A percentile compares a stretch with the other conserved stretches of the same genome.
These are phyloP conservation scores for Leccinum fibrillosum DNA, from an alignment of 768 basidiomycete species.

Conservation along the genomic window DNA sequence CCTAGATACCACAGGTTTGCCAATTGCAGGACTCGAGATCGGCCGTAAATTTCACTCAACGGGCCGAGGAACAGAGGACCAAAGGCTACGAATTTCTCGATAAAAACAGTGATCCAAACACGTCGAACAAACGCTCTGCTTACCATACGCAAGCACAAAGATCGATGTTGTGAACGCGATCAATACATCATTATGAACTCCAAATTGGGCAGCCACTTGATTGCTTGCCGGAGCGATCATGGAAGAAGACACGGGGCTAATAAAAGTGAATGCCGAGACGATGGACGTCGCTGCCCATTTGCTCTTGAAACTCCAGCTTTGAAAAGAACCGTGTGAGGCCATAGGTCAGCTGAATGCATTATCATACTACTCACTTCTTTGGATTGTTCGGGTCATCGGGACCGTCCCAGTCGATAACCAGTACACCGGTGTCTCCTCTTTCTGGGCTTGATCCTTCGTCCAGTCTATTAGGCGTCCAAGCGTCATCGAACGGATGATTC, in stretches of 20 bases:
- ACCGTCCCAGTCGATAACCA: constrained; percentile 62
- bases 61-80: constrained; percentile 47
- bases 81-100: not conserved
- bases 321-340: not conserved
- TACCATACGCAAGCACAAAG: constrained; percentile 60
- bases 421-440: not conserved
- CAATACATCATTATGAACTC: constrained; percentile 46
- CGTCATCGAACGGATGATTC: not conserved
- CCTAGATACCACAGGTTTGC: constrained; percentile 68
- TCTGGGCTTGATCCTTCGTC: not conserved
- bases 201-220: constrained; percentile 51
- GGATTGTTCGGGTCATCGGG: constrained; percentile 58
- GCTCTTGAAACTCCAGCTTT: constrained; percentile 52
- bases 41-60: constrained; percentile 68
- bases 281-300: constrained; percentile 69
- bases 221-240: constrained; percentile 67
- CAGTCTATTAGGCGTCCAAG: not conserved
- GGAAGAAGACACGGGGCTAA: constrained; percentile 65
- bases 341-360: not conserved
- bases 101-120: not conserved
- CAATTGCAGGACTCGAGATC: constrained; percentile 56
- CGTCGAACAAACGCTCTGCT: constrained; percentile 5
- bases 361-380: constrained; percentile 44
- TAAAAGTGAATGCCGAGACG: constrained; percentile 67
- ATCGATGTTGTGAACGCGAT: constrained; percentile 60